These are phyloP conservation scores for Aspergillus asperescens DNA, from an alignment of 495 filamentous ascomycete species.

Conservation along the genomic window DNA sequence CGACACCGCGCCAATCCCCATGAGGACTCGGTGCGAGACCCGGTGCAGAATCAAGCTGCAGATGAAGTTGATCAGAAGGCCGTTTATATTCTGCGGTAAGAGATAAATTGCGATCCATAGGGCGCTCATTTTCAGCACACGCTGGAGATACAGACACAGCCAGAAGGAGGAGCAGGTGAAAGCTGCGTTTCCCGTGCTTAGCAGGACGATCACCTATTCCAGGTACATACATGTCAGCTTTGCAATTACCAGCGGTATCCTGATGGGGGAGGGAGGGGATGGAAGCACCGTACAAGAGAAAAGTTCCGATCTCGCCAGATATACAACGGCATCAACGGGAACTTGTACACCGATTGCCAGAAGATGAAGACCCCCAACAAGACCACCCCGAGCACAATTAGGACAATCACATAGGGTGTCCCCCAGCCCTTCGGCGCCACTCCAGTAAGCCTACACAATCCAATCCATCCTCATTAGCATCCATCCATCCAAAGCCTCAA, in stretches of 20 bases:
- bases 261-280: background rate
- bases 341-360: slow-evolving; percentile 50
- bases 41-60: slow-evolving; percentile 52
- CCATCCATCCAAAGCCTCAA: background rate
- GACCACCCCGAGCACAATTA: slow-evolving; percentile 58
- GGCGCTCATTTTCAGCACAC: slow-evolving; percentile 35
- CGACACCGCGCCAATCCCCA: slow-evolving; percentile 39
- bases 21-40: slow-evolving; percentile 45
- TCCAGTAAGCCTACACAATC: slow-evolving; percentile 40
- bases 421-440: slow-evolving; percentile 59
- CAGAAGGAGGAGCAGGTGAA: slow-evolving; percentile 34
- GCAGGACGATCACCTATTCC: slow-evolving; percentile 5
- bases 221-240: no score
- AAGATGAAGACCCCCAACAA: slow-evolving; percentile 54
- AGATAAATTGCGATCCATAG: slow-evolving; percentile 49
- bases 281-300: slow-evolving; percentile 23
- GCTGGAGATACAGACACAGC: slow-evolving; percentile 41
- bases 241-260: slow-evolving; percentile 7
- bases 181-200: slow-evolving; percentile 28
- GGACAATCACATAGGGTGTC: slow-evolving; percentile 57
- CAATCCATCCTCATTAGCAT: slow-evolving; percentile 3
- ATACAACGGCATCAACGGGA: slow-evolving; percentile 36
- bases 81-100: slow-evolving; percentile 51
- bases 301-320: slow-evolving; percentile 39
- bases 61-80: slow-evolving; percentile 47